Conservation (phyloP, 2,329 filamentous ascomycete species). For the Nothophaeocryptopus gaeumannii region DNA sequence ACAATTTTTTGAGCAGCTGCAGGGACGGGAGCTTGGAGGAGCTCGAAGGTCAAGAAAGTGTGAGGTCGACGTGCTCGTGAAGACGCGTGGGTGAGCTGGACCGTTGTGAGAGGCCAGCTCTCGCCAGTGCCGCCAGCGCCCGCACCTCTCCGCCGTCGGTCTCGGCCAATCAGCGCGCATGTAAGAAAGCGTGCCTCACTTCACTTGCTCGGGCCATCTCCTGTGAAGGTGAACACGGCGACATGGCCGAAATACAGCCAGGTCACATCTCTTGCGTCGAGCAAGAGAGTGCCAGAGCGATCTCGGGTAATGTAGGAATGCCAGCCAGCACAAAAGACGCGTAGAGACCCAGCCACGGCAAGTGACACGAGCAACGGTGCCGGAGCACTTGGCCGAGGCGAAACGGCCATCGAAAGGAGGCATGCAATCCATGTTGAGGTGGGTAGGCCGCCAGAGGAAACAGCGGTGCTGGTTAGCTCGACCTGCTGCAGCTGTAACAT, state of each 20-base stretch:
- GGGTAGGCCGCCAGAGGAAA: too few species aligned
- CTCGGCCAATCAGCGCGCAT: constrained; percentile 1
- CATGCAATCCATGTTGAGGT: too few species aligned
- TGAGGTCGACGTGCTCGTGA: constrained; percentile 4
- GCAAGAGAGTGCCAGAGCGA: background rate
- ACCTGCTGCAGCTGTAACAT: too few species aligned
- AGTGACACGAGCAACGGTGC: too few species aligned
- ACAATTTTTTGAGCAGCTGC: constrained; percentile 5
- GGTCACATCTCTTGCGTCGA: background rate
- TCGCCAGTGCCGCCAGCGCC: background rate
- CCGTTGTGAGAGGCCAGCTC: too few species aligned
- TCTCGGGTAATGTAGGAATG: constrained; percentile 3
- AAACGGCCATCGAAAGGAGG: too few species aligned
- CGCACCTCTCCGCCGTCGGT: background rate
- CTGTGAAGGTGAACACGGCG: background rate
- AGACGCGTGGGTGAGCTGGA: background rate
- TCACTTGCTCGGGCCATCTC: background rate
- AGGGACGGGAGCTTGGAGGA: constrained; percentile 8
- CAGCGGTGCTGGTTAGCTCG: too few species aligned
- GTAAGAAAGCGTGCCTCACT: constrained; percentile 1
- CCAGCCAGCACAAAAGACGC: background rate
- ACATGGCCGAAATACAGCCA: constrained; percentile 2
- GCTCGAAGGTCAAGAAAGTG: background rate
- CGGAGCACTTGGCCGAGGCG: too few species aligned
- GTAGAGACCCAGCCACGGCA: too few species aligned